These are phyloP conservation scores for Harringtonia lauricola DNA, from an alignment of 2,329 filamentous ascomycete genomes.

Conservation along the genomic window DNA sequence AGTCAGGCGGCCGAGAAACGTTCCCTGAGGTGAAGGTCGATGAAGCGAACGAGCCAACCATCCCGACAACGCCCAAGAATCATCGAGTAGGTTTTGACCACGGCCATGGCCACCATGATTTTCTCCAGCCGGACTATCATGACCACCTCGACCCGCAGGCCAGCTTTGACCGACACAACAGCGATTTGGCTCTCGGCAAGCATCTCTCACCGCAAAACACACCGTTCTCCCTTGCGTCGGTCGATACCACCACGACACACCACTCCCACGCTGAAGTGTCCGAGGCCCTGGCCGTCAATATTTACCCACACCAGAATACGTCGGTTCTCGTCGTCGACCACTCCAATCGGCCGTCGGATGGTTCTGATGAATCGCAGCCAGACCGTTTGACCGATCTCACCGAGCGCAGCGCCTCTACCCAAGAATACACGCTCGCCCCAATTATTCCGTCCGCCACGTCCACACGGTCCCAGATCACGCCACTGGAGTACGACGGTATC, in stretches of 20 bases:
- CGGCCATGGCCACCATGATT: conserved; percentile 19
- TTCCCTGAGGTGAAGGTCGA: too few species aligned
- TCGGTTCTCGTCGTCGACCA: conserved; percentile 51
- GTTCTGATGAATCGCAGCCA: conserved; percentile 20
- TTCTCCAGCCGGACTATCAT: too few species aligned
- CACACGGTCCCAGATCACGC: neutral
- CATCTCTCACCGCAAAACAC: conserved; percentile 45
- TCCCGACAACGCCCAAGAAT: neutral
- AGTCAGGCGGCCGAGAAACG: too few species aligned
- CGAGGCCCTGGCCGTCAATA: conserved; percentile 50
- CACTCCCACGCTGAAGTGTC: conserved; percentile 47
- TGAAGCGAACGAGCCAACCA: too few species aligned
- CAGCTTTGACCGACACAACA: conserved; percentile 38
- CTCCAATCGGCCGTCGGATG: conserved; percentile 37
- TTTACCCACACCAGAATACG: conserved; percentile 54
- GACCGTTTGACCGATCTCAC: conserved; percentile 3
- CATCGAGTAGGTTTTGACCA: neutral
- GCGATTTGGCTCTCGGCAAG: conserved; percentile 41
- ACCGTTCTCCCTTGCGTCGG: conserved; percentile 49
- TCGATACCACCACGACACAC: conserved; percentile 44
- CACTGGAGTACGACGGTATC: conserved; percentile 22
- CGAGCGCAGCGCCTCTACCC: conserved; percentile 13
- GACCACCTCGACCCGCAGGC: conserved; percentile 17
- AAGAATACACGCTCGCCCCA: conserved; percentile 4
- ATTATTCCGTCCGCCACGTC: neutral